Conservation (phyloP, 495 filamentous ascomycete species). For the Tuber brumale region DNA sequence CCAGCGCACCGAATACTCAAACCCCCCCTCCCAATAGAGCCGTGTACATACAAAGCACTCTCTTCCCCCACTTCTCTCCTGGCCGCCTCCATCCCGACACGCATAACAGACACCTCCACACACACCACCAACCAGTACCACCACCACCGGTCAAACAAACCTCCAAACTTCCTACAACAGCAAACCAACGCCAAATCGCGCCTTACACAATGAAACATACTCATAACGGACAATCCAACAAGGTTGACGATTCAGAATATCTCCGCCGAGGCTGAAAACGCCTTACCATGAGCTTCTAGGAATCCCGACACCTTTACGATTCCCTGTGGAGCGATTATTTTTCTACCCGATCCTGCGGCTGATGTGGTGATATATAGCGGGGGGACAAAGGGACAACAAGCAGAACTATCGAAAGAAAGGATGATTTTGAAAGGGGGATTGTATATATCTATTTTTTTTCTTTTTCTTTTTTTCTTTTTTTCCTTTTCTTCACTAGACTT, state of each 20-base stretch:
- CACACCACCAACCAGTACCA: too few relatives aligned
- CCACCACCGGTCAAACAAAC: neutral
- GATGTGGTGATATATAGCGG: neutral
- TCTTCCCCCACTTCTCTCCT: neutral
- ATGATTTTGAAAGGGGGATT: neutral
- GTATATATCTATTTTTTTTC: neutral
- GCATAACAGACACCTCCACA: neutral
- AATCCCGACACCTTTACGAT: neutral
- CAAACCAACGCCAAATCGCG: neutral
- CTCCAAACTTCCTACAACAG: neutral
- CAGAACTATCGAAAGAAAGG: neutral
- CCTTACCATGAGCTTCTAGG: neutral
- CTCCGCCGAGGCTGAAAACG: neutral
- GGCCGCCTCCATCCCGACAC: neutral
- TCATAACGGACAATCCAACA: neutral
- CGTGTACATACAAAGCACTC: neutral
- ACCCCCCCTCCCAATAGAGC: neutral
- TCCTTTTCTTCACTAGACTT: neutral
- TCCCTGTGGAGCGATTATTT: neutral
- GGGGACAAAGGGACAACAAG: neutral
- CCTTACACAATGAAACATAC: neutral
- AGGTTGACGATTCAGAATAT: neutral
- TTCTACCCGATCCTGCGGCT: neutral
- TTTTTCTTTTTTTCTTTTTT: neutral
- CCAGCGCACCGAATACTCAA: neutral